phyloP scores from a whole-genome alignment of 2,329 filamentous ascomycete genomes.

The Amylocarpus encephaloides region DNA sequence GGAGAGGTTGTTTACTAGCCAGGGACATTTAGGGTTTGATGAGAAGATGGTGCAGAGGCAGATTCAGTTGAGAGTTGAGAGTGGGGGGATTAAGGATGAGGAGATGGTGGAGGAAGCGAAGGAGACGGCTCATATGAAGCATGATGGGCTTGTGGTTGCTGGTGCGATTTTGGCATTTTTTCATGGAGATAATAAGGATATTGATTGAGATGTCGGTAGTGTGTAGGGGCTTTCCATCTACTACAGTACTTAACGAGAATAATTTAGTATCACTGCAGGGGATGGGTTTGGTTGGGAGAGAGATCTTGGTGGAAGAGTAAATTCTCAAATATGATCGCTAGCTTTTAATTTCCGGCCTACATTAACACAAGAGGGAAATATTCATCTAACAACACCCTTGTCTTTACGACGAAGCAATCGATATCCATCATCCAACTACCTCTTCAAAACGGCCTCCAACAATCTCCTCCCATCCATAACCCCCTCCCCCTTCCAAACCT shows the following conservation, averaged over 20 bases:
- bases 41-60: conserved; percentile 40
- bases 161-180: conserved; percentile 40
- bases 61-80: conserved; percentile 39
- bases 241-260: too few relatives aligned
- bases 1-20: conserved; percentile 40
- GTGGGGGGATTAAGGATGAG: conserved; percentile 34
- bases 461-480: not conserved
- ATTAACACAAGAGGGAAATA: too few relatives aligned
- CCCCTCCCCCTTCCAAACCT: conserved; percentile 1
- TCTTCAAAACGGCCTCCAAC: not conserved
- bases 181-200: conserved; percentile 15
- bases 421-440: too few relatives aligned
- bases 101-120: conserved; percentile 34
- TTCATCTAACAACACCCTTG: too few relatives aligned
- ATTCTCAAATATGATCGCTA: too few relatives aligned
- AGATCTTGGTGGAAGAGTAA: too few relatives aligned
- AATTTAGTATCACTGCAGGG: too few relatives aligned
- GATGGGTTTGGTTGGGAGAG: too few relatives aligned
- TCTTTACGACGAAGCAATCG: too few relatives aligned
- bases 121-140: conserved; percentile 35
- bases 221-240: too few relatives aligned
- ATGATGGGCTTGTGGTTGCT: conserved; percentile 36
- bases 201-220: not conserved
- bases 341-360: too few relatives aligned
- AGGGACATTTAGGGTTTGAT: conserved; percentile 42